Percentiles rank a stretch among this genome's conserved stretches.
phyloP scores from a whole-genome alignment of 2,329 filamentous ascomycete species.

The Aspergillus alliaceus region DNA sequence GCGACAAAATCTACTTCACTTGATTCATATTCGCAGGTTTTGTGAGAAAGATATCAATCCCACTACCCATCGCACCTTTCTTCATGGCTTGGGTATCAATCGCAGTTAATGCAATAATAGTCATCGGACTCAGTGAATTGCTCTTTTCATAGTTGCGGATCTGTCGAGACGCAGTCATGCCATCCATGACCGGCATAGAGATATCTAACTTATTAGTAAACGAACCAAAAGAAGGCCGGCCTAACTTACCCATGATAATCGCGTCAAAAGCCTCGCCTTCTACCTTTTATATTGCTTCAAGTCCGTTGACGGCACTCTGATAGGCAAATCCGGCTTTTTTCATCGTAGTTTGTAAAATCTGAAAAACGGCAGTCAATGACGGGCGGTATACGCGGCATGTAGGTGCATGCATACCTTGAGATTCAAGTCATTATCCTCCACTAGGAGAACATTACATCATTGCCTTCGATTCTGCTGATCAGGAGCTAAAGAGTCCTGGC shows the following conservation, averaged over 20 bases:
- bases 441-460: not conserved
- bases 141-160: constrained; percentile 28
- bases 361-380: not conserved
- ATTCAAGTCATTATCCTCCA: not conserved
- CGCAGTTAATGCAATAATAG: constrained; percentile 32
- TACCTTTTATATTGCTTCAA: not conserved
- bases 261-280: not conserved
- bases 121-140: constrained; percentile 11
- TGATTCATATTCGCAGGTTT: constrained; percentile 23
- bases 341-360: not conserved
- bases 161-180: constrained; percentile 29
- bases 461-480: not conserved
- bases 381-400: not conserved
- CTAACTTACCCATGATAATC: not conserved
- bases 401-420: not conserved
- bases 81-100: constrained; percentile 28
- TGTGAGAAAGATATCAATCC: constrained; percentile 32
- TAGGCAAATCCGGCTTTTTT: not conserved
- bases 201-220: constrained; percentile 24
- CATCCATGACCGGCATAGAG: constrained; percentile 40
- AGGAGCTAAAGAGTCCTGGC: not conserved
- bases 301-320: not conserved
- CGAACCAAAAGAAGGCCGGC: not conserved
- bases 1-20: not conserved
- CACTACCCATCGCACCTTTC: constrained; percentile 28